Base-by-base conservation (phyloP, 2,329 filamentous ascomycete species). In the Piedraia hortae region DNA sequence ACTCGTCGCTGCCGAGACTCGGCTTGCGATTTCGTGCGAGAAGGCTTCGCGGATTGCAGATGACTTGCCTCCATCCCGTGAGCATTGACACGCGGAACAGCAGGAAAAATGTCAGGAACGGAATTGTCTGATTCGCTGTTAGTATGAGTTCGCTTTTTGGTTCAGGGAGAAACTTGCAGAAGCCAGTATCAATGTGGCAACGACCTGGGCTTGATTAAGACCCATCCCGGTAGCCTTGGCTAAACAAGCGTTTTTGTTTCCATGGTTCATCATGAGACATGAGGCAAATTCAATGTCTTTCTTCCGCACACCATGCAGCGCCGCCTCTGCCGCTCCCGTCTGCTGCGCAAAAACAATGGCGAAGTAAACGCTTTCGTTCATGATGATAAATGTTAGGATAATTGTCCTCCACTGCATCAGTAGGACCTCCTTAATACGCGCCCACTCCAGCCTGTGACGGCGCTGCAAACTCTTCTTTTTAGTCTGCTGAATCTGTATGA, bases 331-430 rank as follows among this genome's bases (percentile, higher is more conserved):
- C n/a, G 66, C 59, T 31, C 62, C 25, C 10, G 28, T 64, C 43
- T 82, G 69, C 40, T 70, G 66, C 19, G 85, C 63, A 37, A 85
- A 85, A 21, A 80, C 54, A 19, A 78, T 50, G 2, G 72, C 63
- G 42, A 85, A 82, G 51, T 78, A 78, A 31, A 82, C 62, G 26
- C 80, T 70, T 39, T 85, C 72, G 27, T 56, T 56, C 30, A 82
- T 57, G 32, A 85, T 78, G 36, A 80, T 62, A 18, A 82, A 47
- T 6, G 80, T 71, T 24, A 85, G 65, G 15, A 64, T 57, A 26
- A 82, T 74, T 17, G 71, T 73, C 32, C 74, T 60, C 77, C 75
- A 88, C 41, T 88, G 75, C 7, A 85, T 56, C 28, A 66, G 54
- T 21, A 88, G 58, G 16, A 88, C 69, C 27, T 68, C 60, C 26